Conservation (phyloP, 2,329 filamentous ascomycete genomes). For the Cylindrodendrum hubeiense region DNA sequence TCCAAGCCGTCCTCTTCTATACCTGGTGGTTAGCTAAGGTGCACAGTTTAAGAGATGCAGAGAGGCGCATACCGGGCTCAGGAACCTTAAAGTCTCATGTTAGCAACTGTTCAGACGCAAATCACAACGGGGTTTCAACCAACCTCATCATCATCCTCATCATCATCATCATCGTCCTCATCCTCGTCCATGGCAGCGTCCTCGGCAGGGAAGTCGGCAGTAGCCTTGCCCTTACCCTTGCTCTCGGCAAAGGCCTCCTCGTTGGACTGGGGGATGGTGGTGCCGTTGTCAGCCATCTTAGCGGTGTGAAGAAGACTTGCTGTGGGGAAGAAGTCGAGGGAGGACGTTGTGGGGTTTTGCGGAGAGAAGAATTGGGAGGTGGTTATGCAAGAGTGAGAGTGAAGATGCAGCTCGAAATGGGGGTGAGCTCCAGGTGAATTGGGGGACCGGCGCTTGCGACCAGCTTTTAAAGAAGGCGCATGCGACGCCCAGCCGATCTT, state of each 20-base stretch:
- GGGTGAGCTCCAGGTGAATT: conserved; percentile 42
- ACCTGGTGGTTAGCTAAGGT: conserved; percentile 45
- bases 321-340: neutral
- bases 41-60: conserved; percentile 18
- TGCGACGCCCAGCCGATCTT: conserved; percentile 38
- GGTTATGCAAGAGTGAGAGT: conserved; percentile 33
- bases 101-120: conserved; percentile 33
- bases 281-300: conserved; percentile 64
- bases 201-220: conserved; percentile 58
- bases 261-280: conserved; percentile 59
- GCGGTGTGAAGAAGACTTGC: conserved; percentile 14
- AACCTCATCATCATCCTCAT: conserved; percentile 55
- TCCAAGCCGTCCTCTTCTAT: conserved; percentile 88
- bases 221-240: conserved; percentile 92
- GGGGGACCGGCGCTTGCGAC: conserved; percentile 34
- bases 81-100: conserved; percentile 42
- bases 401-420: conserved; percentile 42
- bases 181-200: conserved; percentile 81
- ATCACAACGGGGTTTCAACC: conserved; percentile 6
- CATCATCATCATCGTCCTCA: conserved; percentile 80
- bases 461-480: conserved; percentile 46
- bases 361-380: conserved; percentile 28
- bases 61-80: conserved; percentile 44
- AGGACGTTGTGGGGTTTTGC: conserved; percentile 19
- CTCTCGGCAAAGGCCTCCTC: conserved; percentile 61